Conservation (phyloP, 768 basidiomycete species). For the Naganishia vaughanmartiniae region DNA sequence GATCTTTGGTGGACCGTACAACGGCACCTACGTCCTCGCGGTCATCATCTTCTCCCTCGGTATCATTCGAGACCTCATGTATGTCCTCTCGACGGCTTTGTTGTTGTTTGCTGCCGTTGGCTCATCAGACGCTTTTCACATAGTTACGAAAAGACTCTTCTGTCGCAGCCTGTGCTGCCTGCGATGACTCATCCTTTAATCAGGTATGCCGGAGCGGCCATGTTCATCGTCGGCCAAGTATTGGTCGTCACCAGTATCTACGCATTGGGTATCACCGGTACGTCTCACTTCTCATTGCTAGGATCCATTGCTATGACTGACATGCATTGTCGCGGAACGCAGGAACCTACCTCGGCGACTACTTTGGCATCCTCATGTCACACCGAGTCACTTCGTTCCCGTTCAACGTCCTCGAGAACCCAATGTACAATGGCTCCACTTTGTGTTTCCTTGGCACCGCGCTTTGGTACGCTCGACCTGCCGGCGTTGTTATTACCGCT, state of each 20-base stretch:
- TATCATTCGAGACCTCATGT: slow-evolving; percentile 81
- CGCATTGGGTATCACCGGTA: slow-evolving; percentile 79
- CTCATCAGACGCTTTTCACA: background rate
- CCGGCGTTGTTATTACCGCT: slow-evolving; percentile 72
- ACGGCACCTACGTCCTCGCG: slow-evolving; percentile 85
- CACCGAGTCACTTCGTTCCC: slow-evolving; percentile 91
- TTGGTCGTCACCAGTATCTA: slow-evolving; percentile 85
- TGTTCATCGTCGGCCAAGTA: slow-evolving; percentile 73
- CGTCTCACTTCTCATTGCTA: background rate
- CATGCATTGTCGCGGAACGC: background rate
- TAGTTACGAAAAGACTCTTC: slow-evolving; percentile 73
- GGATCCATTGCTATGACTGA: background rate
- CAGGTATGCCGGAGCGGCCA: slow-evolving; percentile 56
- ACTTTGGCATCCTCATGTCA: slow-evolving; percentile 62
- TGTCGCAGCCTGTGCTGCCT: slow-evolving; percentile 68
- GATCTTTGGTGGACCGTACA: slow-evolving; percentile 67
- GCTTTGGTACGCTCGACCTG: slow-evolving; percentile 67
- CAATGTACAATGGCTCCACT: slow-evolving; percentile 96
- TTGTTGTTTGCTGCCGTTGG: slow-evolving; percentile 6
- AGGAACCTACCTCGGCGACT: slow-evolving; percentile 68
- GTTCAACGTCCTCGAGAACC: slow-evolving; percentile 85
- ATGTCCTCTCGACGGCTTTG: slow-evolving; percentile 49
- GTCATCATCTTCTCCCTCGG: slow-evolving; percentile 79
- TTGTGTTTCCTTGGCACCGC: slow-evolving; percentile 82
- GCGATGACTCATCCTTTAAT: slow-evolving; percentile 67